phyloP scores from a whole-genome alignment of 768 basidiomycete species.

The Mycena belliarum region DNA sequence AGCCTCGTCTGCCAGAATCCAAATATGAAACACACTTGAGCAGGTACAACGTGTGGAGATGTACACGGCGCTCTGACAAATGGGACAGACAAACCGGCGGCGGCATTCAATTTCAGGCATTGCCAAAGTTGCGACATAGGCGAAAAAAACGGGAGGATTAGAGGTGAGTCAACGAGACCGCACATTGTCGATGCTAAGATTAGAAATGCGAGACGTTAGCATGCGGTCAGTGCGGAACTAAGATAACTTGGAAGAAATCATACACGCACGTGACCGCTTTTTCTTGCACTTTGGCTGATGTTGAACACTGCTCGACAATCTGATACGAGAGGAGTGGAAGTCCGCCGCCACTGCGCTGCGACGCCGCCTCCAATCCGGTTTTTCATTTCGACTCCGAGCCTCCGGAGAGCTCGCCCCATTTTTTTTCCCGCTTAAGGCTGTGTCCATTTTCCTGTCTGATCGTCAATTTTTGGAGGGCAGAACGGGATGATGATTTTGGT shows the following conservation, averaged over 20 bases:
- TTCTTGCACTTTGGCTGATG: no score
- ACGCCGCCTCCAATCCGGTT: not conserved
- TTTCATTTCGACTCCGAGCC: not conserved
- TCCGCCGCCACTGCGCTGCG: not conserved
- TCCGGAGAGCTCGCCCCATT: not conserved
- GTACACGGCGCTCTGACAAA: conserved; percentile 22
- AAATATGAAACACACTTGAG: conserved; percentile 29
- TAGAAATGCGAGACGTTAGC: not conserved
- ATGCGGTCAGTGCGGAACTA: conserved; percentile 16
- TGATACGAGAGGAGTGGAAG: not conserved
- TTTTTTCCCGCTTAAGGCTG: conserved; percentile 2
- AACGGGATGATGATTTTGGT: not conserved
- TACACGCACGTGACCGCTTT: not conserved
- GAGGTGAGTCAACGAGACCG: conserved; percentile 1
- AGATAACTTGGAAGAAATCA: not conserved
- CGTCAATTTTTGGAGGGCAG: not conserved
- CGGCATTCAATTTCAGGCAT: conserved; percentile 10
- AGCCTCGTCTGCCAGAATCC: conserved; percentile 34
- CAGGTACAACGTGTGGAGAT: conserved; percentile 26
- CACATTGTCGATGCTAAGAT: conserved; percentile 4
- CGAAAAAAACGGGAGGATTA: conserved; percentile 1
- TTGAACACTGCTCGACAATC: not conserved
- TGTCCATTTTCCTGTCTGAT: conserved; percentile 7
- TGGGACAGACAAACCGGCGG: conserved; percentile 18
- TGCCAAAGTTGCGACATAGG: conserved; percentile 2